Conservation (phyloP, 805 yeast species). For the Cyberlindnera euphorbiiphila region DNA sequence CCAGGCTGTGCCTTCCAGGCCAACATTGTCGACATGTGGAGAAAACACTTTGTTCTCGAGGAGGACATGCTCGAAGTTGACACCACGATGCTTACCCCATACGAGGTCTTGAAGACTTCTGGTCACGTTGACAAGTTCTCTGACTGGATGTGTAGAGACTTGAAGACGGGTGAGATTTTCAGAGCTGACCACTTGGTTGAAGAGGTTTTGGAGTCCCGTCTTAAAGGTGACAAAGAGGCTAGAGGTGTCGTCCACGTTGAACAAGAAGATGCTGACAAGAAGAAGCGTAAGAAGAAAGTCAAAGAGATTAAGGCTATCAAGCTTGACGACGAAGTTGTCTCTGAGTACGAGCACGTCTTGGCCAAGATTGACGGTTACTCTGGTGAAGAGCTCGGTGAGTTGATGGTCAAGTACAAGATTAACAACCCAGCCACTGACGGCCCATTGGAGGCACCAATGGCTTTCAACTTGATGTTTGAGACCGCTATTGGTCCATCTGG, state of each 20-base stretch:
- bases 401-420: slow-evolving; percentile 78
- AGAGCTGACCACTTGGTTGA: slow-evolving; percentile 98
- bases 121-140: slow-evolving; percentile 99
- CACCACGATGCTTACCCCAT: slow-evolving; percentile 96
- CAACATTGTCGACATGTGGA: slow-evolving; percentile 90
- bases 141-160: slow-evolving; percentile 98
- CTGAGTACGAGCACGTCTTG: slow-evolving; percentile 79
- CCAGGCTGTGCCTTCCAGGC: slow-evolving; percentile 99
- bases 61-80: slow-evolving; percentile 99
- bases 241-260: slow-evolving; percentile 71
- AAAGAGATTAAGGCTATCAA: slow-evolving; percentile 88
- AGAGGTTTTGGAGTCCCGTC: slow-evolving; percentile 93
- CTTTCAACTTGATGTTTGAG: slow-evolving; percentile 98
- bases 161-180: slow-evolving; percentile 95
- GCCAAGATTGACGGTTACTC: slow-evolving; percentile 96
- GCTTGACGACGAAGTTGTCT: slow-evolving; percentile 74
- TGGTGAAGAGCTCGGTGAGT: slow-evolving; percentile 87
- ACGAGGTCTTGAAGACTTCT: slow-evolving; percentile 95
- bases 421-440: slow-evolving; percentile 91
- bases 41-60: slow-evolving; percentile 94
- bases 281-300: slow-evolving; percentile 93
- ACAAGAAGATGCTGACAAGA: slow-evolving; percentile 73
- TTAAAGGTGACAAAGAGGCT: slow-evolving; percentile 96
- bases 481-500: slow-evolving; percentile 99
- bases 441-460: slow-evolving; percentile 82